Conservation (phyloP, 495 filamentous ascomycete genomes). For the Aspergillus indologenus region DNA sequence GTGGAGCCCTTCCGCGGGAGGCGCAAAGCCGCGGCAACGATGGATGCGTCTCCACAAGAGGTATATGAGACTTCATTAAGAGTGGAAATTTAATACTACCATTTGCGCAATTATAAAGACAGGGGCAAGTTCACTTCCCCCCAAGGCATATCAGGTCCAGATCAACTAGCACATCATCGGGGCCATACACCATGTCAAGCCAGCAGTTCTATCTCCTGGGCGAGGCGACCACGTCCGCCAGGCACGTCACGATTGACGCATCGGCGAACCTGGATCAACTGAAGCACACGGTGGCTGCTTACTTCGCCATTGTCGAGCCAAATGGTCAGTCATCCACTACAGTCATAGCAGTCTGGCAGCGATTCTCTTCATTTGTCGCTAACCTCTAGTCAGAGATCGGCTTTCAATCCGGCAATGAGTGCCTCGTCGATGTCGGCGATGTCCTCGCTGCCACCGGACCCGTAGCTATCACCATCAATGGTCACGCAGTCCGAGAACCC, state of each 20-base stretch:
- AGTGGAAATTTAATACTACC: too few relatives aligned
- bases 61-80: neutral
- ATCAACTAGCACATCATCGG: neutral
- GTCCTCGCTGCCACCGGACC: slow-evolving; percentile 27
- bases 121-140: too few relatives aligned
- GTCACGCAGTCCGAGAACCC: slow-evolving; percentile 38
- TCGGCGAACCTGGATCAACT: slow-evolving; percentile 30
- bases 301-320: slow-evolving; percentile 42
- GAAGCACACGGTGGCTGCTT: slow-evolving; percentile 38
- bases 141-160: too few relatives aligned
- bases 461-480: slow-evolving; percentile 44
- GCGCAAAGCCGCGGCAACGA: slow-evolving; percentile 4
- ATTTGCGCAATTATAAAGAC: too few relatives aligned
- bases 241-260: slow-evolving; percentile 35
- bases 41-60: slow-evolving; percentile 10
- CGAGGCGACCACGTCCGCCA: slow-evolving; percentile 35
- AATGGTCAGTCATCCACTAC: slow-evolving; percentile 18
- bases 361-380: too few relatives aligned
- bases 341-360: too few relatives aligned
- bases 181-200: slow-evolving; percentile 26
- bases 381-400: slow-evolving; percentile 45
- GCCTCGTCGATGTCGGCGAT: slow-evolving; percentile 25
- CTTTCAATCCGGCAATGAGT: slow-evolving; percentile 31
- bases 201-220: slow-evolving; percentile 46
- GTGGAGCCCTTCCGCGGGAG: too few relatives aligned